These are phyloP conservation scores for Elasticomyces elasticus DNA, from an alignment of 495 filamentous ascomycete species.

Conservation along the genomic window DNA sequence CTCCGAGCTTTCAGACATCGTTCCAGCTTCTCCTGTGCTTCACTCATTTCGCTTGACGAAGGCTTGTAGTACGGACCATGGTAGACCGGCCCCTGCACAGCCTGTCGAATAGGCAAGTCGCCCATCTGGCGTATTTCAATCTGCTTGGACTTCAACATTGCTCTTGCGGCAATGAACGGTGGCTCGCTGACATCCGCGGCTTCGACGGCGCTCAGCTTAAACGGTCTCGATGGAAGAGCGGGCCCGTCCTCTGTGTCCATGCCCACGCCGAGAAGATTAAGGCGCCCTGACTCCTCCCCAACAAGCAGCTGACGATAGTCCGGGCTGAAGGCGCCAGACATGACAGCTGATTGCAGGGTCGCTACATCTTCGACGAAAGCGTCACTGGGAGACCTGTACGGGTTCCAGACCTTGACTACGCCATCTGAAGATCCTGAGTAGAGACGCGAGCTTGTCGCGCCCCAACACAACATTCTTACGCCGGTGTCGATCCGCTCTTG, in stretches of 20 bases:
- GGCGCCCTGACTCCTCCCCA: constrained; percentile 63
- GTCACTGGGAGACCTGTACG: constrained; percentile 49
- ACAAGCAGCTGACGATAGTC: constrained; percentile 63
- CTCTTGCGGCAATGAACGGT: constrained; percentile 11
- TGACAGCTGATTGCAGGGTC: constrained; percentile 43
- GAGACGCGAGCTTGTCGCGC: constrained; percentile 53
- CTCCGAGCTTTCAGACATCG: constrained; percentile 12
- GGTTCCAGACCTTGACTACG: constrained; percentile 75
- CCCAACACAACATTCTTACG: constrained; percentile 75
- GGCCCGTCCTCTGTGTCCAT: constrained; percentile 13
- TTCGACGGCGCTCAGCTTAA: neutral
- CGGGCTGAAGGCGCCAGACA: constrained; percentile 59
- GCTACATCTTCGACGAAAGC: constrained; percentile 53
- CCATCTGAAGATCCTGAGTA: constrained; percentile 92
- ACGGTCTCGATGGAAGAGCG: neutral
- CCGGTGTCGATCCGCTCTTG: constrained; percentile 68
- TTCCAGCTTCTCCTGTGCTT: constrained; percentile 6
- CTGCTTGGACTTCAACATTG: constrained; percentile 18
- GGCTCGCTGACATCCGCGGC: neutral
- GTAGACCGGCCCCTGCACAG: constrained; percentile 30
- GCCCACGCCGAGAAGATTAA: constrained; percentile 51
- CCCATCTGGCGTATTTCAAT: constrained; percentile 27
- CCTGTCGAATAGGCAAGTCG: constrained; percentile 29
- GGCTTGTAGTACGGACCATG: constrained; percentile 11
- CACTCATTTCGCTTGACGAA: neutral